A percentile compares a stretch with the other conserved stretches of the same genome.
phyloP scores from a whole-genome alignment of 1,139 yeast species.

The Debaryomycetaceae sp. region DNA sequence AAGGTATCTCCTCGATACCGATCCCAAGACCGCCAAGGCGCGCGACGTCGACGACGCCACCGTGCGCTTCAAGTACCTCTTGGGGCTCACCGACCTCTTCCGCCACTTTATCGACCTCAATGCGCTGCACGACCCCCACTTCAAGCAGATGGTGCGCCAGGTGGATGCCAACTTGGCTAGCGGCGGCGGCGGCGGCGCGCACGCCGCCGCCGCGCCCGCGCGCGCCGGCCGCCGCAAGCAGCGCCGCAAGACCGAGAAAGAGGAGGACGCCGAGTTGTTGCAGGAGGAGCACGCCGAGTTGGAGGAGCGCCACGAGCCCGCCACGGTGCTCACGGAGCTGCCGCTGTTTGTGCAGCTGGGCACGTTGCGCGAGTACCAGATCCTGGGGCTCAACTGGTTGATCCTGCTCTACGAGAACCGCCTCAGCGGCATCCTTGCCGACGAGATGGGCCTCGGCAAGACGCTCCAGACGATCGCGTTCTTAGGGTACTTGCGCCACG shows the following conservation, averaged over 20 bases:
- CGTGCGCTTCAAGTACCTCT: constrained; percentile 59
- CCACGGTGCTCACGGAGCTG: constrained; percentile 58
- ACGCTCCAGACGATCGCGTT: constrained; percentile 91
- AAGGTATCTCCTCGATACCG: constrained; percentile 46
- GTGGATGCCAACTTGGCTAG: constrained; percentile 28
- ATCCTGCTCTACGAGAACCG: constrained; percentile 78
- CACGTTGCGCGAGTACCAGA: constrained; percentile 71
- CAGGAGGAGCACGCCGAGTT: constrained; percentile 47
- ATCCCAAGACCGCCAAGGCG: constrained; percentile 50
- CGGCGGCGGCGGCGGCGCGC: constrained; percentile 7
- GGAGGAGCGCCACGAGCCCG: constrained; percentile 35
- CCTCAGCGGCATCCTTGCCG: constrained; percentile 89
- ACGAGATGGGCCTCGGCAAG: constrained; percentile 98
- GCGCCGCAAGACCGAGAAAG: constrained; percentile 61
- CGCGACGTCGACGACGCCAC: constrained; percentile 52
- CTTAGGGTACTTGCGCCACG: constrained; percentile 64
- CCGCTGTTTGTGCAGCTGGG: constrained; percentile 62
- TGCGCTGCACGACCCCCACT: constrained; percentile 59
- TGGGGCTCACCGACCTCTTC: constrained; percentile 65
- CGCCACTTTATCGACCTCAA: constrained; percentile 65
- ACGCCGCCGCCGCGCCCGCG: not conserved
- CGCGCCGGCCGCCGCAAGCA: constrained; percentile 15
- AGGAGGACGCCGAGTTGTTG: constrained; percentile 65
- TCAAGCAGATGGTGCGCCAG: constrained; percentile 43
- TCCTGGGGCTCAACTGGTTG: constrained; percentile 92